Conservation (phyloP, 2,329 filamentous ascomycete species). For the Tolypocladium capitatum region DNA sequence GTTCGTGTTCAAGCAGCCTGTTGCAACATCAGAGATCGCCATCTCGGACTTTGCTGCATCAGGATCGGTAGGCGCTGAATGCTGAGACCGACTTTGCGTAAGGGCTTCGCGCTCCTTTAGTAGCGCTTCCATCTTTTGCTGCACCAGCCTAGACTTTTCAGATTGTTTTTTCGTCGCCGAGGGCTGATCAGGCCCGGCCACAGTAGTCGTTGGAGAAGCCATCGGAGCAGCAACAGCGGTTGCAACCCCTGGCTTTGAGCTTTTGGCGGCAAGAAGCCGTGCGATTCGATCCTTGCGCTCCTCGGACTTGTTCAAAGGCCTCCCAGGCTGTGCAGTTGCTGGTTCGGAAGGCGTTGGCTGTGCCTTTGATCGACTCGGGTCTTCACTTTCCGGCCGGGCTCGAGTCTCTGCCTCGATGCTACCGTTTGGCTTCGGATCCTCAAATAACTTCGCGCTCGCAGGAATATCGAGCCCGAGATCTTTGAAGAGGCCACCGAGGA, state of each 20-base stretch:
- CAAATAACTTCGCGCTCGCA: not conserved
- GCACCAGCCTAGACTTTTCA: constrained; percentile 59
- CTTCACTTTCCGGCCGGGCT: not conserved
- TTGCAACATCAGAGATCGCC: constrained; percentile 1
- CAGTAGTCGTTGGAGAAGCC: constrained; percentile 1
- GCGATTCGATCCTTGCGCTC: constrained; percentile 68
- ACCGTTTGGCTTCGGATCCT: not conserved
- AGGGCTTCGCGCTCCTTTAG: constrained; percentile 41
- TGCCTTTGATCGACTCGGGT: not conserved
- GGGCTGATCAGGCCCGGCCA: constrained; percentile 11
- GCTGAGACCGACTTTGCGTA: constrained; percentile 13
- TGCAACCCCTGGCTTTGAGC: constrained; percentile 32
- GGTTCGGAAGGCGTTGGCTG: not conserved
- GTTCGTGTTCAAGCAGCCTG: not conserved
- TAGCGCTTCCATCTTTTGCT: constrained; percentile 66
- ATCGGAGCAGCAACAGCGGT: constrained; percentile 2
- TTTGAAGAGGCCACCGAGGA: constrained; percentile 53
- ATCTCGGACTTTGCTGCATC: not conserved
- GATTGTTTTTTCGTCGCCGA: constrained; percentile 27
- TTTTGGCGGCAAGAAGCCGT: constrained; percentile 60
- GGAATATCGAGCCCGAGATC: constrained; percentile 48
- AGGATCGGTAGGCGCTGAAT: not conserved
- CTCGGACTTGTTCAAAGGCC: constrained; percentile 28
- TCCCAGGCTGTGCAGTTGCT: not conserved
- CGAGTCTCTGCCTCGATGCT: not conserved